Base-by-base conservation (phyloP, 83 land plant species). In the Thuja plicata region DNA sequence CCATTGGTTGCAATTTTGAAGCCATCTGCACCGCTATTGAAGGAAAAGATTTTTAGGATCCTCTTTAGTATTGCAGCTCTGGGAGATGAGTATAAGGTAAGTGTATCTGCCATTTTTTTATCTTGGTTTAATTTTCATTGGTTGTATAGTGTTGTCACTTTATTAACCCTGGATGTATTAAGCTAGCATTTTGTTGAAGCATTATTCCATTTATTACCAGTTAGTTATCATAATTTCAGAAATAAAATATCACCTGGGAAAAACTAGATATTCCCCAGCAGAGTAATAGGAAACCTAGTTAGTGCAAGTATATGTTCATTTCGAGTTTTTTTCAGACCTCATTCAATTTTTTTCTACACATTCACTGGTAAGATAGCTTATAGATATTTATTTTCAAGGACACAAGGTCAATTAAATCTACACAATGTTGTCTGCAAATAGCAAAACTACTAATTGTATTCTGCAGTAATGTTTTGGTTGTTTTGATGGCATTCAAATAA, bases 51-150 rank as follows among this genome's bases (percentile, higher is more conserved):
- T 24, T 57, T 87, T 40, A 81, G 77, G 21, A 89, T 90, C 43
- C 78, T 90, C 30, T 81, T 60, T 77, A 73, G 78, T 77, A 89
- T 90, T 80, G 86, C 87, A 32, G 50, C 55, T 24, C 79, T 71
- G n/a, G 91, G 91, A 89, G 91, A 90, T 78, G 91, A 66, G 34
- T 89, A 84, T 46, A 90, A 90, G 90, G 91, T 90, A 80, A 41
- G 91, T 4, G 35, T 46, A n/a, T 27, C 32, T n/a, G 7, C 54
- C 52, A 46, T 32, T 45, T 82, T 82, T 86, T 11, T 38, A n/a
- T 55, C 66, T 27, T 50, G 66, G 21, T 85, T 32, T 32, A 40
- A 85, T 50, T 50, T 55, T 85, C 57, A 32, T 50, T 50, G 12
- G 21, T 70, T 87, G 86, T 19, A 38, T n/a, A 79, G 40, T 38